Base-by-base conservation (phyloP, 257 asterid genomes). In the Nicotiana tabacum region DNA sequence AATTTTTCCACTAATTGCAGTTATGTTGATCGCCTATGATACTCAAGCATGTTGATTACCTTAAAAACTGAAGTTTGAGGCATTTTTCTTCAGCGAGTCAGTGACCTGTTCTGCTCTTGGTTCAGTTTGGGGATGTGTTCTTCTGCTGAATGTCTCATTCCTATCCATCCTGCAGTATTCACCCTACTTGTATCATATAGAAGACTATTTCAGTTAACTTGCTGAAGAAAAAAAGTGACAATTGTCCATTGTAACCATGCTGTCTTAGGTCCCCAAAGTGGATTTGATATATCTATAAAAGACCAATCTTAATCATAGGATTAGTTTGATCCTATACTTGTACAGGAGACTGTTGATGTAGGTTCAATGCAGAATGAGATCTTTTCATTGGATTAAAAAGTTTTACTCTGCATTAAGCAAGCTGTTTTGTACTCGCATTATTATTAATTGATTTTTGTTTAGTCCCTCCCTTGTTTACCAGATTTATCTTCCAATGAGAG, bases 381-480 rank as follows among this genome's bases (percentile, higher is more conserved):
- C 61, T 48, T 70, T 74, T 74, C 80, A 48, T 46, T 74, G 80
- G 27, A 74, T 48, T 48, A 74, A 74, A 13, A 48, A 27, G 62
- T 24, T 27, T 27, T 48, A 3, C 4, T 74, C 16, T 74, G 62
- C 80, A 74, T 74, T 74, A 74, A 3, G 27, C 39, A 12, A 6
- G 62, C 62, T 24, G 61, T 74, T 74, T 27, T 74, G 15, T 74
- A 74, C 37, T 74, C 39, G 6, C 62, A 74, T 48, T 48, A 12
- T 43, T 72, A 48, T 4, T 74, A 4, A 27, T 74, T 74, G 62
- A 24, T 72, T 21, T 43, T 51, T 21, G 11, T 72, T 92, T 97
- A 94, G 99, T 84, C 93, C 81, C 80, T 82, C 66, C 98, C 99
- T 82, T 91, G 95, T 84, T 58, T 96, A 82, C 98, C 98, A 33